Evolutionary conservation across 106 monocot species (phyloP).

Genomic region (Cymbidium sinense): DNA sequence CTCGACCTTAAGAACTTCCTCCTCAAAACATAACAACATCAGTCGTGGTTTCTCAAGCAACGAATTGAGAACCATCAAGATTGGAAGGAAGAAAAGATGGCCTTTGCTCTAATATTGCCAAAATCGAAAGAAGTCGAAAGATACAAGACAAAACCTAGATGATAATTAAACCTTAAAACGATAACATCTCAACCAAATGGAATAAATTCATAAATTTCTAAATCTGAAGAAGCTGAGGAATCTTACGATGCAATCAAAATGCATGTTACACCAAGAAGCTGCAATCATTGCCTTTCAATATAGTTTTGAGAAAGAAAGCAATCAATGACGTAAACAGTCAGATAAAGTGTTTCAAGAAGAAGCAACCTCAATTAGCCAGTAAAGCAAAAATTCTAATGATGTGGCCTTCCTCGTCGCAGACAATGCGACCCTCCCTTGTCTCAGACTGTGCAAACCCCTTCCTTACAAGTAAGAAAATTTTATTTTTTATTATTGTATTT

Average conservation of each 20-base stretch:
- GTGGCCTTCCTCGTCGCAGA: too few relatives aligned
- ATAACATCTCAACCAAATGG: neutral
- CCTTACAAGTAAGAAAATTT: neutral
- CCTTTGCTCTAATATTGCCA: neutral
- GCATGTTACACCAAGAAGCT: conserved; percentile 74
- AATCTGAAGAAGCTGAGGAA: neutral
- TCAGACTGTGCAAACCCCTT: conserved; percentile 7
- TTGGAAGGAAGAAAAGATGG: too few relatives aligned
- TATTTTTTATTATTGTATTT: too few relatives aligned
- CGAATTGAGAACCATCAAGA: too few relatives aligned
- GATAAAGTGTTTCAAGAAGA: conserved; percentile 90
- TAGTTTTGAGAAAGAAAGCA: conserved; percentile 56
- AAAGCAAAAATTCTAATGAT: too few relatives aligned
- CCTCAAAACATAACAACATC: too few relatives aligned
- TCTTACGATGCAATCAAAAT: conserved; percentile 87
- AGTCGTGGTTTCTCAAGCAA: too few relatives aligned
- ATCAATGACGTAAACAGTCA: conserved; percentile 69
- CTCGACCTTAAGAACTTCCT: too few relatives aligned
- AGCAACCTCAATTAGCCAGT: too few relatives aligned
- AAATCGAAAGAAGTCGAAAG: neutral
- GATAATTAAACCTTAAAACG: neutral
- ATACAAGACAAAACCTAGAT: neutral
- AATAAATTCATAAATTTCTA: neutral
- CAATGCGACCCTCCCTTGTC: conserved; percentile 9
- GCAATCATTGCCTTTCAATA: conserved; percentile 67